Base-by-base conservation (phyloP, 306 rosid genomes). In the Begonia loranthoides region DNA sequence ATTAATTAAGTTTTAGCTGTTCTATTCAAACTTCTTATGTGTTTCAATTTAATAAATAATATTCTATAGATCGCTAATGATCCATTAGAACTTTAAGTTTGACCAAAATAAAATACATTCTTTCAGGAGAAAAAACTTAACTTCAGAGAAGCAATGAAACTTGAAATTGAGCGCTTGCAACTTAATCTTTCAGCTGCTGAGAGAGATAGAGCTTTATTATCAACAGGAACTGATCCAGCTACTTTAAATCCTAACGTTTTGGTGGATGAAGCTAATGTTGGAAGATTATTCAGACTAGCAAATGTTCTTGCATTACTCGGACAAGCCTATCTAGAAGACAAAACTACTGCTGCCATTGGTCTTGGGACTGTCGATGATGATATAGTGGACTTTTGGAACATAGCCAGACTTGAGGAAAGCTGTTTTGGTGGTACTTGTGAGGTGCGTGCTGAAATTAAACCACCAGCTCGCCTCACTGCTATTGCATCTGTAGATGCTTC, bases 121-220 rank as follows among this genome's bases (percentile, higher is more conserved):
- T 63, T 78, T 68, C 73, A 86, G 99, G 76, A 58, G 62, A 80
- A 63, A 50, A 83, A 78, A 51, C 68, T 90, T 9, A 70, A 66
- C 62, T 92, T 78, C 65, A 63, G 65, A 50, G 90, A 79, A 74
- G 99, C 94, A 50, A 78, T 92, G 88, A 80, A 86, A 71, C 96
- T 92, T 67, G 99, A 92, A 75, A 80, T 92, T 72, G 94, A 86
- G 76, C 94, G 99, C 59, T 83, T 92, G 57, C 67, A 56, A 59
- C 69, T 78, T 64, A 83, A 83, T 61, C 84, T 92, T 66, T 92
- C 99, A 70, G 96, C 99, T 68, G 93, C 99, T 63, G 96, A 83
- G 73, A 80, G 99, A 85, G 94, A 92, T 73, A 80, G 83, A 71
- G 69, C 87, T 57, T 67, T 92, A 57, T 64, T 86, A 65, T 76